Evolutionary conservation across 495 filamentous ascomycete genomes (phyloP).

Genomic region (Aspergillus ellipticus): DNA sequence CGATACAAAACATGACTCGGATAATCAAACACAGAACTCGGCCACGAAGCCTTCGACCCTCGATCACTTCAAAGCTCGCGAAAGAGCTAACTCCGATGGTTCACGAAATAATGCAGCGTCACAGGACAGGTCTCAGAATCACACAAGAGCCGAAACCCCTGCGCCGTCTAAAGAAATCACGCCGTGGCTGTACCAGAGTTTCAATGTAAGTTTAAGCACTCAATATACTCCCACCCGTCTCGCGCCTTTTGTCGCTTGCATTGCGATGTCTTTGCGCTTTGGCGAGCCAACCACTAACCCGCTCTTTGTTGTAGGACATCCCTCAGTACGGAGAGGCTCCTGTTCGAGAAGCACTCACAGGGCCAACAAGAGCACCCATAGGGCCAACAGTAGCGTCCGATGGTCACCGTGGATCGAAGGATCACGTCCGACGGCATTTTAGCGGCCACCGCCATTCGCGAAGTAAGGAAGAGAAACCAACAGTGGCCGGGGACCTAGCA

Average conservation of each 20-base stretch:
- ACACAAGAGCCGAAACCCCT: slow-evolving; percentile 75
- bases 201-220: slow-evolving; percentile 52
- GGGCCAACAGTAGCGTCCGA: slow-evolving; percentile 47
- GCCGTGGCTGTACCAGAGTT: slow-evolving; percentile 92
- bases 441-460: slow-evolving; percentile 69
- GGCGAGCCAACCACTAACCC: background rate
- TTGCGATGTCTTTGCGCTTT: slow-evolving; percentile 1
- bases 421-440: slow-evolving; percentile 55
- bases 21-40: slow-evolving; percentile 53
- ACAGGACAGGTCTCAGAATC: slow-evolving; percentile 55
- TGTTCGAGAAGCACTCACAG: slow-evolving; percentile 67
- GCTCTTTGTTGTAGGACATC: slow-evolving; percentile 56
- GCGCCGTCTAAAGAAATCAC: slow-evolving; percentile 89
- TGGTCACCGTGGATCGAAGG: slow-evolving; percentile 52
- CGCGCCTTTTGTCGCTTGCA: background rate
- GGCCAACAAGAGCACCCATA: slow-evolving; percentile 38
- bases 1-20: slow-evolving; percentile 68
- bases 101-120: slow-evolving; percentile 47
- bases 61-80: slow-evolving; percentile 55
- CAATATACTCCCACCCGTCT: background rate
- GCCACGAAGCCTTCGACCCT: slow-evolving; percentile 52
- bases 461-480: slow-evolving; percentile 69
- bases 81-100: slow-evolving; percentile 71
- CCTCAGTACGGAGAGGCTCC: slow-evolving; percentile 79
- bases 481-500: slow-evolving; percentile 41